Percentiles rank a stretch among this genome's conserved stretches.
These are phyloP conservation scores for Piper longum DNA, from an alignment of 164 flowering plant species.

Conservation along the genomic window DNA sequence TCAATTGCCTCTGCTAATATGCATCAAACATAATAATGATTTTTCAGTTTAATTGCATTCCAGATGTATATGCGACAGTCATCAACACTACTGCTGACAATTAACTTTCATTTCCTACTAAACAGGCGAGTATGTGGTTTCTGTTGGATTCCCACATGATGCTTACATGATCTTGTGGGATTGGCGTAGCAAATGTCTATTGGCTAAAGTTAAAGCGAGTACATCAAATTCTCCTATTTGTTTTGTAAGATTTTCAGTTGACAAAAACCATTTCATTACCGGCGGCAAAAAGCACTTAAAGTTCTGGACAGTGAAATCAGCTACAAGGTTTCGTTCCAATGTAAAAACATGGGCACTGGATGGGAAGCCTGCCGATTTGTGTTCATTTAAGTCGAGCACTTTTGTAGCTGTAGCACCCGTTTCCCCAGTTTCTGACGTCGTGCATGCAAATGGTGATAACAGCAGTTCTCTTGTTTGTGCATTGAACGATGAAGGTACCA, in stretches of 20 bases:
- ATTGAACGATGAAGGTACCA: constrained; percentile 48
- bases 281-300: constrained; percentile 63
- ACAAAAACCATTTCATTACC: constrained; percentile 40
- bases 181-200: constrained; percentile 32
- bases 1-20: too few relatives aligned
- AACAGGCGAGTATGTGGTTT: constrained; percentile 51
- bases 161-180: constrained; percentile 64
- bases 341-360: constrained; percentile 18
- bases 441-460: constrained; percentile 9
- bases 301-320: constrained; percentile 36
- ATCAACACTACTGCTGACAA: too few relatives aligned
- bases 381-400: constrained; percentile 36
- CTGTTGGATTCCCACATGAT: constrained; percentile 51
- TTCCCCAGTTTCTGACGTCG: constrained; percentile 9
- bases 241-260: constrained; percentile 46
- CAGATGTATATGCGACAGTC: too few relatives aligned
- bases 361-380: constrained; percentile 41
- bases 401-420: constrained; percentile 35
- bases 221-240: constrained; percentile 31
- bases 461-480: constrained; percentile 33
- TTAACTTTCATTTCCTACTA: background rate
- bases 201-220: constrained; percentile 46
- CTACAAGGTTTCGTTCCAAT: constrained; percentile 21
- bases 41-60: too few relatives aligned
- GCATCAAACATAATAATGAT: too few relatives aligned